Conservation (phyloP, 2,329 filamentous ascomycete species). For the Cytospora leucostoma region DNA sequence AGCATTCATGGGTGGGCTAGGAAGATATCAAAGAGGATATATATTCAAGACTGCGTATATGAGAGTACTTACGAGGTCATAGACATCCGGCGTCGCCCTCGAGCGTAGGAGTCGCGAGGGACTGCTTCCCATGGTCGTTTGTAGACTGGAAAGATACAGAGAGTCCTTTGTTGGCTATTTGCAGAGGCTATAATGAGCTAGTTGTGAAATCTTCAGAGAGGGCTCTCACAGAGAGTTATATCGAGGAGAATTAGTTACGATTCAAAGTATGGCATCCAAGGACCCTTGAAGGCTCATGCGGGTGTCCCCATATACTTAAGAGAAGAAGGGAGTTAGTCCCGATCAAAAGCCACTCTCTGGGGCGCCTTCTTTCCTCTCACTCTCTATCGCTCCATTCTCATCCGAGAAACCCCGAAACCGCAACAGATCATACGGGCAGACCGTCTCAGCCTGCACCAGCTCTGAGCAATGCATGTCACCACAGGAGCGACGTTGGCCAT, state of each 20-base stretch:
- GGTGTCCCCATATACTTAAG: too few species aligned
- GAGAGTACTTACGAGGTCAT: slow-evolving; percentile 3
- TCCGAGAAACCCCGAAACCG: not conserved
- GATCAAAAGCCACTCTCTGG: too few species aligned
- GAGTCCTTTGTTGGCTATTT: not conserved
- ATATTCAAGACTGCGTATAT: too few species aligned
- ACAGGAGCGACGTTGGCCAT: not conserved
- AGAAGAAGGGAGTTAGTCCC: too few species aligned
- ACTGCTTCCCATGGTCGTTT: slow-evolving; percentile 3
- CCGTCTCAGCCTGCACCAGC: not conserved
- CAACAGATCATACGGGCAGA: not conserved
- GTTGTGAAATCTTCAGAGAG: too few species aligned
- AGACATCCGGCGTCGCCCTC: not conserved
- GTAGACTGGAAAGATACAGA: not conserved
- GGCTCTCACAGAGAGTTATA: too few species aligned
- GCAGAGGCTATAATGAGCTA: too few species aligned
- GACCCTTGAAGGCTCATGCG: too few species aligned
- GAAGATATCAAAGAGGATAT: not conserved
- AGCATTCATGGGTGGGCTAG: not conserved
- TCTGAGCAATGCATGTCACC: not conserved
- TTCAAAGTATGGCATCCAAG: too few species aligned
- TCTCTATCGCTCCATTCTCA: not conserved
- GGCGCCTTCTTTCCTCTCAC: too few species aligned
- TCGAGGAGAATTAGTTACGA: too few species aligned
- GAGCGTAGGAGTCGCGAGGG: slow-evolving; percentile 1